These are phyloP conservation scores for Fraxinus quadrangulata DNA, from an alignment of 257 asterid genomes.

Conservation along the genomic window DNA sequence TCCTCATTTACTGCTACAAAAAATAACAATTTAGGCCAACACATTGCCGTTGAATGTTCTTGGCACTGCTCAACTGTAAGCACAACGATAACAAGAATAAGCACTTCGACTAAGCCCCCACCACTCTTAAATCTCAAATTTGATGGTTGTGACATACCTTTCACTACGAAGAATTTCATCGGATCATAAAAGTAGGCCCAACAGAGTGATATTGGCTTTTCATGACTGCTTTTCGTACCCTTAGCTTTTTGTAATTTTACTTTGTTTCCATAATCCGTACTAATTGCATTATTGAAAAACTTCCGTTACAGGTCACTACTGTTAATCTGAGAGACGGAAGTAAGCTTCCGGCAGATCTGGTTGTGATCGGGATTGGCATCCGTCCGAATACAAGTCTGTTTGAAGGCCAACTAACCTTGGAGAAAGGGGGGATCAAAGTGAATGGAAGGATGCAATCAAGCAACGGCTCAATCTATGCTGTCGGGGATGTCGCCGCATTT, in stretches of 20 bases:
- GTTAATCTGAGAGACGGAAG: constrained; percentile 83
- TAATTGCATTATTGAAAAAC: constrained; percentile 4
- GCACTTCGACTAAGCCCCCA: not conserved
- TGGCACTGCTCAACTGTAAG: not conserved
- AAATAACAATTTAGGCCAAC: not conserved
- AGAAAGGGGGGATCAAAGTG: constrained; percentile 90
- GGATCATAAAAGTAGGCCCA: not conserved
- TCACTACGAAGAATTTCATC: not conserved
- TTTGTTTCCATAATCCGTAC: not conserved
- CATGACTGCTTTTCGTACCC: not conserved
- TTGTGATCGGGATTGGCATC: constrained; percentile 83
- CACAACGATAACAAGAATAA: not conserved
- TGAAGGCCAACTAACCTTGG: constrained; percentile 84
- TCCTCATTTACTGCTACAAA: not conserved
- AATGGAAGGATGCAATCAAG: constrained; percentile 78
- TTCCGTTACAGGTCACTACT: constrained; percentile 59
- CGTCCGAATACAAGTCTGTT: constrained; percentile 91
- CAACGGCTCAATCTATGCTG: constrained; percentile 71
- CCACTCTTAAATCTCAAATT: not conserved
- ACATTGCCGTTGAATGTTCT: not conserved
- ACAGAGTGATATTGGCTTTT: not conserved
- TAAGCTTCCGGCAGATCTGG: constrained; percentile 82
- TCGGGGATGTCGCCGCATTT: constrained; percentile 86
- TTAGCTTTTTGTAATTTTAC: not conserved
- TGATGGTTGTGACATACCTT: not conserved